Evolutionary conservation across 2,329 filamentous ascomycete genomes (phyloP).

Genomic region (Fusarium illudens): DNA sequence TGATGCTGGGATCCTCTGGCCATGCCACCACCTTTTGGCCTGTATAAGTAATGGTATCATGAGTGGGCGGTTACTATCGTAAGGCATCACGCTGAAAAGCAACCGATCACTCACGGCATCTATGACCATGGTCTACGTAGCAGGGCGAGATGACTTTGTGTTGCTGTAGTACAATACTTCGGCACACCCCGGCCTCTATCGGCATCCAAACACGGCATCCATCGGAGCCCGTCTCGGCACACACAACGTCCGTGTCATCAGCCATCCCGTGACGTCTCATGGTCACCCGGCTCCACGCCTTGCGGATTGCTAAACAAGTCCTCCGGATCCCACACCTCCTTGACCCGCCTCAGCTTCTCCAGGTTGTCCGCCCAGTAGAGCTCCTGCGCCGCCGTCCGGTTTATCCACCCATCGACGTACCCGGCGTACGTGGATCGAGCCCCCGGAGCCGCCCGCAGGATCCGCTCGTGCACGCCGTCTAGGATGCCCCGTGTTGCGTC

Average conservation of each 20-base stretch:
- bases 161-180: not conserved
- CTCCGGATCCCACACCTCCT: slow-evolving; percentile 47
- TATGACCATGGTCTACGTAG: no score
- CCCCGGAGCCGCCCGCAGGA: slow-evolving; percentile 44
- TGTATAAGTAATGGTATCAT: not conserved
- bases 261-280: slow-evolving; percentile 5
- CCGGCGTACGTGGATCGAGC: slow-evolving; percentile 66
- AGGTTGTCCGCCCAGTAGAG: slow-evolving; percentile 52
- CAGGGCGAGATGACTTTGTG: not conserved
- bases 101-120: not conserved
- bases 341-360: slow-evolving; percentile 45
- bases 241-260: not conserved
- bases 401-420: slow-evolving; percentile 65
- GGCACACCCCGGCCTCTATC: slow-evolving; percentile 20
- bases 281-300: slow-evolving; percentile 27
- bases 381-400: slow-evolving; percentile 46
- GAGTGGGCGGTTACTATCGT: not conserved
- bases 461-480: slow-evolving; percentile 57
- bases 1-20: slow-evolving; percentile 13
- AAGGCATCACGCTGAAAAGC: not conserved
- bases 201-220: slow-evolving; percentile 21
- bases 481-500: slow-evolving; percentile 60
- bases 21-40: not conserved
- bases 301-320: slow-evolving; percentile 54
- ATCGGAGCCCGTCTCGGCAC: slow-evolving; percentile 11